Percentiles rank a stretch among this genome's conserved stretches.
These are phyloP conservation scores for Plantago rigida DNA, from an alignment of 305 asterid species.

Conservation along the genomic window DNA sequence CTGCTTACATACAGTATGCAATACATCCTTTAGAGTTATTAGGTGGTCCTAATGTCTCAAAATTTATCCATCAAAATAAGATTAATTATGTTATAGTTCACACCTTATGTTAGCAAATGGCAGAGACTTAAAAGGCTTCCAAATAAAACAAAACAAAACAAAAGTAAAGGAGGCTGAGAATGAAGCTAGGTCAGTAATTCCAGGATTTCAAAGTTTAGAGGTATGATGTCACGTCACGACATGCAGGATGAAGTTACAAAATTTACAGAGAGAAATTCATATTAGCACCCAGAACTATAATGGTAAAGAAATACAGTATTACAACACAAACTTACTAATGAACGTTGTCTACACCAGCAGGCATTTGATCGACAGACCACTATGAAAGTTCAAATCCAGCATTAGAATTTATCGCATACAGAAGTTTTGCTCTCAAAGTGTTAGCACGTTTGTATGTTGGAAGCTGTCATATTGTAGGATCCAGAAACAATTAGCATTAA, in stretches of 20 bases:
- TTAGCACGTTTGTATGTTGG: conserved; percentile 80
- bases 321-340: background rate
- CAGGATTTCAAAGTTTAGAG: background rate
- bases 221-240: background rate
- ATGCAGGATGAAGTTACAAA: background rate
- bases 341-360: conserved; percentile 24
- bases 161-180: background rate
- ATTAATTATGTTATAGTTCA: background rate
- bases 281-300: background rate
- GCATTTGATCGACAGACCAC: conserved; percentile 22
- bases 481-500: conserved; percentile 19
- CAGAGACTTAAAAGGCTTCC: background rate
- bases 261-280: background rate
- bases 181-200: background rate
- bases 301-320: conserved; percentile 12
- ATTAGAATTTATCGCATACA: conserved; percentile 84
- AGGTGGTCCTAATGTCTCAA: background rate
- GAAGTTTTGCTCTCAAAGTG: conserved; percentile 80
- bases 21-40: conserved; percentile 7
- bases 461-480: conserved; percentile 42
- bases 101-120: conserved; percentile 1
- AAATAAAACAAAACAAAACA: background rate
- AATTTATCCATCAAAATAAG: background rate
- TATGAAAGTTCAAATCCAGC: conserved; percentile 94
- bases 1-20: conserved; percentile 9